A percentile compares a stretch with the other conserved stretches of the same genome.
Evolutionary conservation across 73 alveolate genomes (phyloP).

Genomic region (Paraurostyla sp.): DNA sequence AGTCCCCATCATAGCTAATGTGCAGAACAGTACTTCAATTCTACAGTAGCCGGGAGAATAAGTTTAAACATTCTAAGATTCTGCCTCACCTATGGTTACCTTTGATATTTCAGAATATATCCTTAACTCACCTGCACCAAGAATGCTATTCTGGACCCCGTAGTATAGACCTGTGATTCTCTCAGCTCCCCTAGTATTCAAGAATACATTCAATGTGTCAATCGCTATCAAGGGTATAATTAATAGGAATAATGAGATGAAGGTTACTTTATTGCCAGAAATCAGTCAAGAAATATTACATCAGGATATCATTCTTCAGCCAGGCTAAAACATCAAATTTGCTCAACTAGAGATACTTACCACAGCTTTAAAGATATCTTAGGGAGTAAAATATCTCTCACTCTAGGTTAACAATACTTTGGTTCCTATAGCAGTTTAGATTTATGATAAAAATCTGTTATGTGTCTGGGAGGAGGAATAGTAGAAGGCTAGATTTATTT

Average conservation of each 20-base stretch:
- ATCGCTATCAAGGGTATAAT: conserved; percentile 28
- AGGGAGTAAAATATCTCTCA: conserved; percentile 28
- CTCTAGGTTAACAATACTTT: conserved; percentile 15
- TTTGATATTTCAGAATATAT: conserved; percentile 28
- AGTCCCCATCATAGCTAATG: conserved; percentile 2
- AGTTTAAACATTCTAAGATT: neutral
- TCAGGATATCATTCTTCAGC: neutral
- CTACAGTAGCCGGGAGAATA: neutral
- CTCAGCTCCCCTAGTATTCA: conserved; percentile 17
- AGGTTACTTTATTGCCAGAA: neutral
- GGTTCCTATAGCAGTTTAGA: conserved; percentile 8
- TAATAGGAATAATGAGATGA: conserved; percentile 18
- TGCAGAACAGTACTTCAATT: neutral
- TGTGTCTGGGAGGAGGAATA: conserved; percentile 57
- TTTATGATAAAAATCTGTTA: conserved; percentile 18
- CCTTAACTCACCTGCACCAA: neutral
- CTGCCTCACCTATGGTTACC: conserved; percentile 19
- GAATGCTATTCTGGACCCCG: conserved; percentile 9
- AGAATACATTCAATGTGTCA: conserved; percentile 14
- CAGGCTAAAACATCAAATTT: conserved; percentile 23
- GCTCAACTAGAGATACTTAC: conserved; percentile 30
- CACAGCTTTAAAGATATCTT: conserved; percentile 1
- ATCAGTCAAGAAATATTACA: neutral
- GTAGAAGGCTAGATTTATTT: conserved; percentile 5
- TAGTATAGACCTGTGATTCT: conserved; percentile 34